Evolutionary conservation across 306 rosid species (phyloP).

Genomic region (Quillaja saponaria): DNA sequence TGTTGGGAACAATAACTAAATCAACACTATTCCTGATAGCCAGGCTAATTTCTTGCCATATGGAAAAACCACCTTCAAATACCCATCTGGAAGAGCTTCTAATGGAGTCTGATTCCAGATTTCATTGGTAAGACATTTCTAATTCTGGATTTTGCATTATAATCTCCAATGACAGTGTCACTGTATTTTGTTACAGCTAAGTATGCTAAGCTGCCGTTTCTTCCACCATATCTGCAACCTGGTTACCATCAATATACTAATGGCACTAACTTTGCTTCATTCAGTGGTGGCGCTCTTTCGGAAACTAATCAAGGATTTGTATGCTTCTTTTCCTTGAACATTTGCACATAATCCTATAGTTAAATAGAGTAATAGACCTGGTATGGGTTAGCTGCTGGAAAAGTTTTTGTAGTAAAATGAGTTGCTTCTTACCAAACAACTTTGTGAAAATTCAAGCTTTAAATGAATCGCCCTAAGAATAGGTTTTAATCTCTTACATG

Average conservation of each 20-base stretch:
- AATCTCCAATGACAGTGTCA: neutral
- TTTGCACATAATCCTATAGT: neutral
- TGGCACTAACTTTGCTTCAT: slow-evolving; percentile 47
- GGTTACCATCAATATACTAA: neutral
- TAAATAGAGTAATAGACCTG: no score
- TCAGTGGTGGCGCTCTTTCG: slow-evolving; percentile 31
- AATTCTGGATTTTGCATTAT: neutral
- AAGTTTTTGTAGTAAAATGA: no score
- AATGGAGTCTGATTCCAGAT: slow-evolving; percentile 48
- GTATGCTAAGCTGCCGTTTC: slow-evolving; percentile 32
- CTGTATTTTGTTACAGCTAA: slow-evolving; percentile 40
- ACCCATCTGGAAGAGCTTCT: slow-evolving; percentile 47
- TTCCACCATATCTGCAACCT: slow-evolving; percentile 37
- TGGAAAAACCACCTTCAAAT: slow-evolving; percentile 46
- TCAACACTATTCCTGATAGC: slow-evolving; percentile 19
- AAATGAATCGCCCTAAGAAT: no score
- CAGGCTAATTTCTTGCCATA: slow-evolving; percentile 43
- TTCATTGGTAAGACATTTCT: slow-evolving; percentile 33
- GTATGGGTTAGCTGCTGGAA: no score
- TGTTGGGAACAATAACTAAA: slow-evolving; percentile 58
- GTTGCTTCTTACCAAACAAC: no score
- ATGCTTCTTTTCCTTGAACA: no score
- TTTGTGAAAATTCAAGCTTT: no score
- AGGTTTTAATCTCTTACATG: no score
- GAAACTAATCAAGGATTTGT: slow-evolving; percentile 13